These are phyloP conservation scores for Lachancea thermotolerans DNA, from an alignment of 805 yeast genomes.

Conservation along the genomic window DNA sequence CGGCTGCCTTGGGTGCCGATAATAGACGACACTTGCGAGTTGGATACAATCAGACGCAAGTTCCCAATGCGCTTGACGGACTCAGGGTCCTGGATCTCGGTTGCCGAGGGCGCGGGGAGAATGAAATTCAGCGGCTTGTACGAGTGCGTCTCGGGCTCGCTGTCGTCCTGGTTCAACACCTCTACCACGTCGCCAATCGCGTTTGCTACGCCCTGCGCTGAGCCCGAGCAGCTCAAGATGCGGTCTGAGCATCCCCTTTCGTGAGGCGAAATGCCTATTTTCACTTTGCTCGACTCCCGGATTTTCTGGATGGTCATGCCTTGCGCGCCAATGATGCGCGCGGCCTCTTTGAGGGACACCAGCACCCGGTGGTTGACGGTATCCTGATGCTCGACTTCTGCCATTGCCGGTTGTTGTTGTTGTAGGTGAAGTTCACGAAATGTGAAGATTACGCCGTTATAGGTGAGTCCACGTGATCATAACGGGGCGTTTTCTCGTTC, in stretches of 20 bases:
- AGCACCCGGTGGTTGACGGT: slow-evolving; percentile 39
- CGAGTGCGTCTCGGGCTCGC: slow-evolving; percentile 49
- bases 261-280: slow-evolving; percentile 80
- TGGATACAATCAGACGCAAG: slow-evolving; percentile 69
- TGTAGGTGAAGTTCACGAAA: neutral
- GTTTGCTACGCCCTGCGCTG: slow-evolving; percentile 57
- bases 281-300: slow-evolving; percentile 67
- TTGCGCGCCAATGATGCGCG: slow-evolving; percentile 80
- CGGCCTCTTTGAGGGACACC: slow-evolving; percentile 81
- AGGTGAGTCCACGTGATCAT: neutral
- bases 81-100: slow-evolving; percentile 25
- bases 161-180: slow-evolving; percentile 28
- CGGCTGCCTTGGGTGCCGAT: slow-evolving; percentile 79
- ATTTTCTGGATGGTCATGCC: slow-evolving; percentile 73
- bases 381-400: slow-evolving; percentile 5
- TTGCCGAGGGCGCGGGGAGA: slow-evolving; percentile 26
- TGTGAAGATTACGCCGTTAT: slow-evolving; percentile 1
- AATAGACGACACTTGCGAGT: slow-evolving; percentile 80
- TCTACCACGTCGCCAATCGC: slow-evolving; percentile 67
- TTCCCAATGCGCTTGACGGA: slow-evolving; percentile 24
- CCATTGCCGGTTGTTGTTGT: slow-evolving; percentile 5
- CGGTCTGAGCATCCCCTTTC: slow-evolving; percentile 78
- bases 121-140: slow-evolving; percentile 33
- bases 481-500: neutral
- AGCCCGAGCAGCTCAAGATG: slow-evolving; percentile 71